A percentile compares a stretch with the other conserved stretches of the same genome.
phyloP scores from a whole-genome alignment of 306 rosid genomes.

The Delonix regia region DNA sequence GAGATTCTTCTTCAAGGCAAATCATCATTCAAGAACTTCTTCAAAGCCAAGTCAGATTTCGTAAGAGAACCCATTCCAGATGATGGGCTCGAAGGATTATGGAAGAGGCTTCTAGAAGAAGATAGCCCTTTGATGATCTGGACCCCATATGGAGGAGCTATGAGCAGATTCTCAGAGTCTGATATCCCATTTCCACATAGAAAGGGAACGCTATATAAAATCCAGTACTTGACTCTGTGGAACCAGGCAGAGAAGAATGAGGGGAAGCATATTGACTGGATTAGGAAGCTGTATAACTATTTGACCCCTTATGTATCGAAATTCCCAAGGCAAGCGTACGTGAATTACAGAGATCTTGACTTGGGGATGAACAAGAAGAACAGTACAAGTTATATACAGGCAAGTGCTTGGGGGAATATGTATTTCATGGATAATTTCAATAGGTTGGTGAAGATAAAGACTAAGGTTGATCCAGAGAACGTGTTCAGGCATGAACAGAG shows the following conservation, averaged over 20 bases:
- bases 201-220: conserved; percentile 66
- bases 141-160: conserved; percentile 84
- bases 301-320: conserved; percentile 72
- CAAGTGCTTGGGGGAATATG: conserved; percentile 72
- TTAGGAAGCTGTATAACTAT: conserved; percentile 70
- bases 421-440: conserved; percentile 77
- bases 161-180: conserved; percentile 63
- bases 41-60: conserved; percentile 91
- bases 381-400: conserved; percentile 47
- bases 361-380: conserved; percentile 73
- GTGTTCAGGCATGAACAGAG: conserved; percentile 93
- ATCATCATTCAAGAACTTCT: conserved; percentile 65
- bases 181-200: conserved; percentile 79
- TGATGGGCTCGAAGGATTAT: conserved; percentile 61
- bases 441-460: conserved; percentile 67
- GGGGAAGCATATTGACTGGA: conserved; percentile 69
- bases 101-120: conserved; percentile 69
- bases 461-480: conserved; percentile 76
- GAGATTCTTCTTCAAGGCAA: conserved; percentile 71
- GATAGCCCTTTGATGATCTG: conserved; percentile 54
- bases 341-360: conserved; percentile 87
- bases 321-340: conserved; percentile 80
- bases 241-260: conserved; percentile 38
- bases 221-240: conserved; percentile 67
- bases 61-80: conserved; percentile 68